A percentile compares a stretch with the other conserved stretches of the same genome.
phyloP scores from a whole-genome alignment of 2,329 filamentous ascomycete genomes.

The Emergomyces orientalis region DNA sequence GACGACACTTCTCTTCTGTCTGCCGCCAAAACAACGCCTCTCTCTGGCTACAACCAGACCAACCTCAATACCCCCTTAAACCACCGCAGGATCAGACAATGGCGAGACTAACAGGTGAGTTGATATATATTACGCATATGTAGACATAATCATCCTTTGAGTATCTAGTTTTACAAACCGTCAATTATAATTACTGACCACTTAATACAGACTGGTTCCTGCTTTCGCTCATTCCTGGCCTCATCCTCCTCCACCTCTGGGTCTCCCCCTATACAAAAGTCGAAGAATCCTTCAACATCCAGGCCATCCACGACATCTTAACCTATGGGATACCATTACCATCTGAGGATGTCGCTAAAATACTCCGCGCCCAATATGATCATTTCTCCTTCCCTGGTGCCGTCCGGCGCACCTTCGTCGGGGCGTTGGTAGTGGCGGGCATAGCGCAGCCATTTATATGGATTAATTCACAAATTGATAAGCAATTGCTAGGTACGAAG shows the following conservation, averaged over 20 bases:
- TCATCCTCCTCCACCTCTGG: constrained; percentile 60
- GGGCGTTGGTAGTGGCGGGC: constrained; percentile 65
- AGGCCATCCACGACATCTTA: constrained; percentile 84
- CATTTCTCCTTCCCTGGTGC: constrained; percentile 85
- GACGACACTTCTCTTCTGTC: background rate
- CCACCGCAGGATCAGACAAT: constrained; percentile 8
- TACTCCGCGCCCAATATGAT: constrained; percentile 62
- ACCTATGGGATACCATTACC: constrained; percentile 71
- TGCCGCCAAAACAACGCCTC: background rate
- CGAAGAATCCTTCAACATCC: constrained; percentile 96
- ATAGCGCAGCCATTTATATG: constrained; percentile 58
- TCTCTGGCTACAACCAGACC: background rate
- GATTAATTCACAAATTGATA: constrained; percentile 49
- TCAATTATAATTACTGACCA: constrained; percentile 4
- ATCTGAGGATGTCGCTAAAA: constrained; percentile 42
- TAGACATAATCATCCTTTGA: background rate
- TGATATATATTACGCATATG: background rate
- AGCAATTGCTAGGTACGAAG: constrained; percentile 46
- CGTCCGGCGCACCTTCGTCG: constrained; percentile 84
- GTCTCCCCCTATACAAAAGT: constrained; percentile 89
- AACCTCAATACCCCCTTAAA: background rate
- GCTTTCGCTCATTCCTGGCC: constrained; percentile 49
- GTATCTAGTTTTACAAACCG: background rate
- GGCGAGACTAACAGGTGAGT: constrained; percentile 12
- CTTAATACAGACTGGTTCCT: constrained; percentile 37